Conservation (phyloP, 495 filamentous ascomycete genomes). For the Aspergillus bertholletiae region DNA sequence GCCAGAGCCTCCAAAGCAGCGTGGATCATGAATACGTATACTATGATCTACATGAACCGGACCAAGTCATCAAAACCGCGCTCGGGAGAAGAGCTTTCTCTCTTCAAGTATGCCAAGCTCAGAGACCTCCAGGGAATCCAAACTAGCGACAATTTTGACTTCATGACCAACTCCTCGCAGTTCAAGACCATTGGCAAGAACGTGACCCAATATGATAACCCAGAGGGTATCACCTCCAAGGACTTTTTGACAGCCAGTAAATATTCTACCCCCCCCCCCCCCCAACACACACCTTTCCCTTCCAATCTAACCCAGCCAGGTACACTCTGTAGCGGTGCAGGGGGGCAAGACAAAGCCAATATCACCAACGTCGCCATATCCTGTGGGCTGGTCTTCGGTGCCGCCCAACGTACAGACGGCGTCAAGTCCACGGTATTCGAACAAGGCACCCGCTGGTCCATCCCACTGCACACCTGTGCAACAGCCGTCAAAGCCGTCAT, state of each 20-base stretch:
- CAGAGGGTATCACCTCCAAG: background rate
- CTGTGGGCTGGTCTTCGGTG: conserved; percentile 38
- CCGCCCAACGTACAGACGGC: conserved; percentile 24
- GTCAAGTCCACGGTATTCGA: conserved; percentile 25
- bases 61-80: too few relatives aligned
- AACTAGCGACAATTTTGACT: too few relatives aligned
- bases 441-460: conserved; percentile 29
- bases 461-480: conserved; percentile 40
- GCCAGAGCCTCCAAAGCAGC: conserved; percentile 39
- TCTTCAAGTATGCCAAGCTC: conserved; percentile 8
- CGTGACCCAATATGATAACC: too few relatives aligned
- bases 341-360: conserved; percentile 14
- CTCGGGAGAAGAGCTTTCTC: too few relatives aligned
- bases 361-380: conserved; percentile 32
- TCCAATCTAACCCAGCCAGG: background rate
- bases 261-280: too few relatives aligned
- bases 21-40: conserved; percentile 33
- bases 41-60: conserved; percentile 23
- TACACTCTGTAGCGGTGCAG: conserved; percentile 3
- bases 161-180: too few relatives aligned
- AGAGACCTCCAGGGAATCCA: conserved; percentile 15
- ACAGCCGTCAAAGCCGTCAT: conserved; percentile 34
- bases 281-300: too few relatives aligned
- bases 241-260: conserved; percentile 19
- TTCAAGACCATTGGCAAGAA: too few relatives aligned